Base-by-base conservation (phyloP, 2,329 filamentous ascomycete species). In the Balansia obtecta region DNA sequence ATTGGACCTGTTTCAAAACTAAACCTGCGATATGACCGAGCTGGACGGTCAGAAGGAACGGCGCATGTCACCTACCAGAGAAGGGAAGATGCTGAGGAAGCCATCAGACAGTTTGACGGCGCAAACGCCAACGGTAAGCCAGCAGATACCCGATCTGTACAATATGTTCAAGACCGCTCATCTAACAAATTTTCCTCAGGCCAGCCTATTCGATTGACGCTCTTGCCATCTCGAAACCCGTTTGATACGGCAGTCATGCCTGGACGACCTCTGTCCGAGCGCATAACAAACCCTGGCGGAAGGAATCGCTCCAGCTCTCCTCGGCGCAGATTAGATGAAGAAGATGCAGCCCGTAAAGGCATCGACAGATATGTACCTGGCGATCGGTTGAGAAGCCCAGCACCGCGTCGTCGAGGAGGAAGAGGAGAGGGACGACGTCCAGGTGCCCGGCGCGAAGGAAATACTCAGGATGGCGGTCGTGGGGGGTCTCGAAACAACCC, bases 331-430 rank as follows among this genome's bases (percentile, higher is more conserved):
- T 65, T 69, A 44, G 70, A 70, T 59, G 74, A 69, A 58, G 81
- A 76, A 66, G 77, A 81, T 55, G 77, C 80, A 3, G 70, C 77
- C 6, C 76, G 82, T 3, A 79, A 82, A 30, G 77, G 82, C 22
- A 86, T 91, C 45, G 88, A 95, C 64, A 79, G 87, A 55, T 94
- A 94, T 61, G 73, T 90, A 2, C 88, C 88, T 2, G 80, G 82
- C 15, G 65, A 67, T 18, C 65, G 66, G 10, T 79, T 77, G 45
- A 74, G 80, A 51, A 85, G 83, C 58, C 82, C 83, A 27, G 69
- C 75, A 53, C 75, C 76, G 18, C 69, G 71, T 45, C 69, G 75
- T 49, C 72, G 76, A 33, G 68, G 67, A 45, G 75, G 77, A 11
- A 69, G 75, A 50, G 72, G 76, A 32, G 68, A 67, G 43, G 75